Evolutionary conservation across 805 yeast genomes (phyloP).

Genomic region (Nakazawaea pomicola): DNA sequence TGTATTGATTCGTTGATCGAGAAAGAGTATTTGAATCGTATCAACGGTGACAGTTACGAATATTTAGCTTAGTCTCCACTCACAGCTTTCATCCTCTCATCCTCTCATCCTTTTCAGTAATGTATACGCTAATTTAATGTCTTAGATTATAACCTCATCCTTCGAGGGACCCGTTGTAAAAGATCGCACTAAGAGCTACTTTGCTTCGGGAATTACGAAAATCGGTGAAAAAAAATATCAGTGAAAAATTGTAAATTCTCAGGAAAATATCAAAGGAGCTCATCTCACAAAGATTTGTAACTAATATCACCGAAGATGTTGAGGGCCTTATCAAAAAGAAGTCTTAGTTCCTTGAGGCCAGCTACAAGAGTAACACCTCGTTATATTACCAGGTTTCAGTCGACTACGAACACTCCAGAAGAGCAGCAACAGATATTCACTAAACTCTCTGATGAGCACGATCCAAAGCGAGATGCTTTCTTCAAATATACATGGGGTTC

Average conservation of each 20-base stretch:
- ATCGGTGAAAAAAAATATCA: neutral
- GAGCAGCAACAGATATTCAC: slow-evolving; percentile 38
- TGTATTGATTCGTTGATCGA: slow-evolving; percentile 84
- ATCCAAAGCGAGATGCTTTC: slow-evolving; percentile 65
- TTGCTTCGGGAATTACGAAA: neutral
- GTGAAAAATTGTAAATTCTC: neutral
- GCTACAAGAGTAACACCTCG: neutral
- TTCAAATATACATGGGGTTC: slow-evolving; percentile 94
- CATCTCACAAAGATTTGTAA: neutral
- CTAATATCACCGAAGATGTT: neutral
- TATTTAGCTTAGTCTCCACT: slow-evolving; percentile 56
- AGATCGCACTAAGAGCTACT: too few relatives aligned
- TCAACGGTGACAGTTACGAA: slow-evolving; percentile 67
- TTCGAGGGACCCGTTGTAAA: neutral
- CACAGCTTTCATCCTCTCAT: too few relatives aligned
- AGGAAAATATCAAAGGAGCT: neutral
- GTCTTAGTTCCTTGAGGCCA: neutral
- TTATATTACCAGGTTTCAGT: slow-evolving; percentile 2
- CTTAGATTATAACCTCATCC: neutral
- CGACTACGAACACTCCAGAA: neutral
- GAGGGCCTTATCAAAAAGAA: neutral
- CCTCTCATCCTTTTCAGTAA: too few relatives aligned
- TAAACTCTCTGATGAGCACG: slow-evolving; percentile 52
- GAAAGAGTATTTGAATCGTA: slow-evolving; percentile 76
- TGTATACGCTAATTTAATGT: too few relatives aligned